Base-by-base conservation (phyloP, 257 asterid genomes). In the Nicotiana attenuata region DNA sequence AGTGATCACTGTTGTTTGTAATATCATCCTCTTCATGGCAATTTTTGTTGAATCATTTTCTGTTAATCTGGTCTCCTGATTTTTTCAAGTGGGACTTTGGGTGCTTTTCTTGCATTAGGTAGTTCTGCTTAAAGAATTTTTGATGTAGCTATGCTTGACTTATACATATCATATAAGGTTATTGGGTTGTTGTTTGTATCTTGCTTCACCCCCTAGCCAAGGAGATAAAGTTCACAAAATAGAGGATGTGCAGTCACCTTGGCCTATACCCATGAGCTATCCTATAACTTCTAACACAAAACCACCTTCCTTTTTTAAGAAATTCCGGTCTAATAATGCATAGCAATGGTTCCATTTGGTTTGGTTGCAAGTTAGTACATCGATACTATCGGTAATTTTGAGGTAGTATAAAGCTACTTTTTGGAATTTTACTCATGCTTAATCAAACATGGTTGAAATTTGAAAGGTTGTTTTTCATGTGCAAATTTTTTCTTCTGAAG, bases 361-460 rank as follows among this genome's bases (percentile, higher is more conserved):
- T 14, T 22, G 22, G 20, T 31, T 73, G 35, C 60, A 47, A 73
- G 61, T 71, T 71, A 71, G 8, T 45, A 47, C 61, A 47, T 73
- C 38, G 0, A 22, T 73, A 47, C 3, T 73, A 35, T 24, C 15
- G 8, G 38, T 14, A 45, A 41, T 69, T 69, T 57, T 19, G 26
- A 19, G 64, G 13, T 57, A 57, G 26, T 57, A 17, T 14, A 20
- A 69, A 69, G 6, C n/a, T 38, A n/a, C n/a, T 69, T 11, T 14
- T 35, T 71, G 35, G 6, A 11, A 56, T 10, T 20, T 1, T 3
- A 31, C 59, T 22, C 16, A 24, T 73, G 79, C 26, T 73, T 0
- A 47, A 73, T 73, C 61, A 73, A 45, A 71, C 38, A 71, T 45
- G 78, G 60, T 71, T 71, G 41, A 28, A 64, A 64, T 64, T 64